Percentiles rank a stretch among this genome's conserved stretches.
phyloP scores from a whole-genome alignment of 192 early-diverging fungal species.

The Phycomyces nitens region DNA sequence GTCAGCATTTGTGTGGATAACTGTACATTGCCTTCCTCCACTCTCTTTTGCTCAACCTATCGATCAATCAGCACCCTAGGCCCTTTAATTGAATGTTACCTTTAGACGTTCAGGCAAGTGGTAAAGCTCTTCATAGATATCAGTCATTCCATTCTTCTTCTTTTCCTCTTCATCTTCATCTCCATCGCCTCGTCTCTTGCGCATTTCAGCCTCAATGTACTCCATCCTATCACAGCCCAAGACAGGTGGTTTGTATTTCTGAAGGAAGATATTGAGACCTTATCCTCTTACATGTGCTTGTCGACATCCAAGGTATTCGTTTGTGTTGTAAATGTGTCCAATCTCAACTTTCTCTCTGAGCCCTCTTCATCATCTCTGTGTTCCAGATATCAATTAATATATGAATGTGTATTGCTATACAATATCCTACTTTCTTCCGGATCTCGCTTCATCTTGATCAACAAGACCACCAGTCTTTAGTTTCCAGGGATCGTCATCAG shows the following conservation, averaged over 20 bases:
- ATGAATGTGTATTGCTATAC: not conserved
- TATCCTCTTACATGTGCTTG: constrained; percentile 64
- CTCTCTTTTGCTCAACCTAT: constrained; percentile 56
- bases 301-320: constrained; percentile 76
- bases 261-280: too few relatives aligned
- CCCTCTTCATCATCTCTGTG: constrained; percentile 35
- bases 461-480: constrained; percentile 55
- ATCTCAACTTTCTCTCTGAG: constrained; percentile 39
- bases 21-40: constrained; percentile 82
- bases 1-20: constrained; percentile 85
- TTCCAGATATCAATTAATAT: not conserved
- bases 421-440: constrained; percentile 31
- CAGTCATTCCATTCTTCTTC: constrained; percentile 34
- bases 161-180: constrained; percentile 31
- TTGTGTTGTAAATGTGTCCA: constrained; percentile 67
- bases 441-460: constrained; percentile 40
- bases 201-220: constrained; percentile 78
- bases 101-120: constrained; percentile 61
- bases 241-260: not conserved
- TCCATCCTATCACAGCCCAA: constrained; percentile 53
- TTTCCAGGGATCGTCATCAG: constrained; percentile 51
- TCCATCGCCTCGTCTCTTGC: constrained; percentile 51
- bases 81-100: too few relatives aligned
- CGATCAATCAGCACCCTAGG: too few relatives aligned
- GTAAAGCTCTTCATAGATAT: constrained; percentile 61